Percentiles rank a stretch among this genome's conserved stretches.
Conservation (phyloP, 768 basidiomycete genomes). For the Boletus subcaerulescens region DNA sequence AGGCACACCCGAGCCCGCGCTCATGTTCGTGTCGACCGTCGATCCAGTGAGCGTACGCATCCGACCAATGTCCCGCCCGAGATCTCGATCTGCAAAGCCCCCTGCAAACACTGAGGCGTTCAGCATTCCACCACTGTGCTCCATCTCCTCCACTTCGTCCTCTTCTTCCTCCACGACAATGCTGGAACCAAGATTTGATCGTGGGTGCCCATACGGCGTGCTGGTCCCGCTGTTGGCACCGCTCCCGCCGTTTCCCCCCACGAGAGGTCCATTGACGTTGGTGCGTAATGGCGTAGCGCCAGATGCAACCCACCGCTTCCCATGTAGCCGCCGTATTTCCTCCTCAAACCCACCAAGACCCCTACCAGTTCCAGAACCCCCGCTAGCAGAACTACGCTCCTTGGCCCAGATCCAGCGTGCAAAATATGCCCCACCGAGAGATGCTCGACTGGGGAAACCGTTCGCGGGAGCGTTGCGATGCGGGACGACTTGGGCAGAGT, state of each 20-base stretch:
- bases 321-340: conserved; percentile 66
- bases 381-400: conserved; percentile 39
- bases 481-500: conserved; percentile 64
- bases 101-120: conserved; percentile 32
- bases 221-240: conserved; percentile 65
- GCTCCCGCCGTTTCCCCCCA: conserved; percentile 36
- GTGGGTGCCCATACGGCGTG: conserved; percentile 58
- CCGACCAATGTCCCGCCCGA: conserved; percentile 38
- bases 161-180: conserved; percentile 74
- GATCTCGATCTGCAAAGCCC: conserved; percentile 41
- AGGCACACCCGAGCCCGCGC: conserved; percentile 37
- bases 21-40: conserved; percentile 34
- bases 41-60: conserved; percentile 56
- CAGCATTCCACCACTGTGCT: conserved; percentile 32
- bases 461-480: conserved; percentile 72
- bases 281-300: conserved; percentile 59
- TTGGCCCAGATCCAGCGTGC: conserved; percentile 87
- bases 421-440: conserved; percentile 73
- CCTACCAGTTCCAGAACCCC: conserved; percentile 30
- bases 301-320: conserved; percentile 71
- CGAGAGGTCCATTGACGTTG: conserved; percentile 45
- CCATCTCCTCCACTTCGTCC: conserved; percentile 63
- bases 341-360: conserved; percentile 71
- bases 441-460: conserved; percentile 67
- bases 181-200: conserved; percentile 51